Evolutionary conservation across 2,329 filamentous ascomycete species (phyloP).

Genomic region (Talaromyces pinophilus): DNA sequence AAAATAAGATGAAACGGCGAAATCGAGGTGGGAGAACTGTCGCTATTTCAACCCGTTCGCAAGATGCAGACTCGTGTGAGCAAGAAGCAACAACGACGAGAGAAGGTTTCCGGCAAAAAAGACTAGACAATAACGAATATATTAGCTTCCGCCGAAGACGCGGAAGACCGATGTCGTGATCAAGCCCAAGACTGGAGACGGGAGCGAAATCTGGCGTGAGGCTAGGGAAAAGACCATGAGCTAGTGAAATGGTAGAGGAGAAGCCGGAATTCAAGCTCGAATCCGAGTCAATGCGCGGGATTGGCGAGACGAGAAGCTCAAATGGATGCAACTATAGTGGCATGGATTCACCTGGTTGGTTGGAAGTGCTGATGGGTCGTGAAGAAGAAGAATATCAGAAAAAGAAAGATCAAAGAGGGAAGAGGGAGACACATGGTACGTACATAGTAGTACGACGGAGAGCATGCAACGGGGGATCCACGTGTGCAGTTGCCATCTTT

Average conservation of each 20-base stretch:
- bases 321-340: neutral
- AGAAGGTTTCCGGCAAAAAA: neutral
- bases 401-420: neutral
- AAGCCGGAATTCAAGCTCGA: neutral
- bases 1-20: neutral
- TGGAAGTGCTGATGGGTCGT: neutral
- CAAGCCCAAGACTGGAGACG: constrained; percentile 16
- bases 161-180: constrained; percentile 23
- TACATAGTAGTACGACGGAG: neutral
- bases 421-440: neutral
- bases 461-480: neutral
- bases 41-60: constrained; percentile 14
- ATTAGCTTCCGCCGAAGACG: constrained; percentile 16
- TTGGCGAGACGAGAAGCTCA: neutral
- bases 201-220: neutral
- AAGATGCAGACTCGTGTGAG: neutral
- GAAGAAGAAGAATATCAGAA: neutral
- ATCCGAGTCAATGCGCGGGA: constrained; percentile 3
- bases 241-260: neutral
- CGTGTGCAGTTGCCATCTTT: constrained; percentile 5
- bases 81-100: neutral
- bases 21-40: constrained; percentile 8
- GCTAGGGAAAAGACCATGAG: neutral
- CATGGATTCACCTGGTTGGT: neutral
- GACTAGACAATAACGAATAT: constrained; percentile 11